Conservation (phyloP, 176 grass and related monocot genomes). For the Triticum monococcum region DNA sequence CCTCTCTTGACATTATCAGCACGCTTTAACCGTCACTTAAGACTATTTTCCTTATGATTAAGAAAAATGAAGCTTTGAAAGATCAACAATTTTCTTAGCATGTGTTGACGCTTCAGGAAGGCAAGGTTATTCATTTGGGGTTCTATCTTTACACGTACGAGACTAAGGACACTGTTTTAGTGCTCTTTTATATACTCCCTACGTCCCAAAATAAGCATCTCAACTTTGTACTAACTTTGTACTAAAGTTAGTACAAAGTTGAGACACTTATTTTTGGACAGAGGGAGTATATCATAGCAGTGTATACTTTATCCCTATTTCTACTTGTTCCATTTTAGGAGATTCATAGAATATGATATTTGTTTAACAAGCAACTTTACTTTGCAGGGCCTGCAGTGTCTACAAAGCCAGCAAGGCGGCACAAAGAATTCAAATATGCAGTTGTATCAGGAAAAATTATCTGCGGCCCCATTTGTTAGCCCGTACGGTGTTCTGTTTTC, state of each 20-base stretch:
- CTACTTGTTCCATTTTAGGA: background rate
- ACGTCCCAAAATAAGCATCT: no score
- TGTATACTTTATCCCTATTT: background rate
- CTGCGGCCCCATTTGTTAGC: background rate
- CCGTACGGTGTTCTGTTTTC: background rate
- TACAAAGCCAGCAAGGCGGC: constrained; percentile 6
- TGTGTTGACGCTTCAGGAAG: background rate
- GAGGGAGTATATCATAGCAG: background rate
- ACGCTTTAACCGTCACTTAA: background rate
- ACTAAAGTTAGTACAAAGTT: no score
- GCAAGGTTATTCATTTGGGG: background rate
- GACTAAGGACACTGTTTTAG: background rate
- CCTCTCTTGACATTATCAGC: no score
- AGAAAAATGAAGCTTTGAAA: background rate
- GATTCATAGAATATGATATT: constrained; percentile 2
- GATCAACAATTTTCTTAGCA: background rate
- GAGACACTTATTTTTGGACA: no score
- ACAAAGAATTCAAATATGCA: constrained; percentile 23
- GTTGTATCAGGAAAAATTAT: constrained; percentile 7
- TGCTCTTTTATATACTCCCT: background rate
- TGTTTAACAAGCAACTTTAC: constrained; percentile 3
- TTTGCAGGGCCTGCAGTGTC: constrained; percentile 34
- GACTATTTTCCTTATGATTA: background rate
- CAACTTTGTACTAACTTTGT: no score
- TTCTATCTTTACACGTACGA: background rate